Conservation (phyloP, 768 basidiomycete species). For the Boletus coccyginus region DNA sequence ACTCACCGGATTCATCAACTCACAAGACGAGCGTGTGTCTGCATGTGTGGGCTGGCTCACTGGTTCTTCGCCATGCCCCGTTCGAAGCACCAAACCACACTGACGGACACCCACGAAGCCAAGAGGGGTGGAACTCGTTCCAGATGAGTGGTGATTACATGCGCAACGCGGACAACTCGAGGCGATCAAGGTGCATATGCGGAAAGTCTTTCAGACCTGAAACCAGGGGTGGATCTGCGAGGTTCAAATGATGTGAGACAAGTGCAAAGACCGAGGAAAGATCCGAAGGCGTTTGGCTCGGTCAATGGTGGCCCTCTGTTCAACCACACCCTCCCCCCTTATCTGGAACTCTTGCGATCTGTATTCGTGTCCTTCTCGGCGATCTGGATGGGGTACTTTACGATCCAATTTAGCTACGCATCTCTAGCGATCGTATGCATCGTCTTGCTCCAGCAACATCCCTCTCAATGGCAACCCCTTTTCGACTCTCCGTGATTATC, state of each 20-base stretch:
- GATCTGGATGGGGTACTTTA: too few relatives aligned
- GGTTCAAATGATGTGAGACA: neutral
- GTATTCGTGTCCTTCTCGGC: too few relatives aligned
- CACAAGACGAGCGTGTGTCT: neutral
- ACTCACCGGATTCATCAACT: neutral
- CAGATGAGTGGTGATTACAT: neutral
- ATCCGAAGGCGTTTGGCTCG: too few relatives aligned
- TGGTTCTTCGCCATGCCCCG: neutral
- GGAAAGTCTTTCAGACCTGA: conserved; percentile 1
- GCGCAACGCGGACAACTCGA: conserved; percentile 23
- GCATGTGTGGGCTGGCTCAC: neutral
- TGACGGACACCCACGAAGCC: conserved; percentile 1
- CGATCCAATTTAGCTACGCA: conserved; percentile 44
- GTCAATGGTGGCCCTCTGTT: too few relatives aligned
- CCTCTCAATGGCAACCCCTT: conserved; percentile 58
- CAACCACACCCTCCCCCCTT: too few relatives aligned
- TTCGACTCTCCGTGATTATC: conserved; percentile 56
- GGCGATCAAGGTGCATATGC: conserved; percentile 5
- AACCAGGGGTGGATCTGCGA: conserved; percentile 4
- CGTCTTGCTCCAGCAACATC: conserved; percentile 43
- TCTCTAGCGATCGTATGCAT: conserved; percentile 42
- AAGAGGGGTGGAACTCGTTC: conserved; percentile 10
- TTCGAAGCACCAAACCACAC: neutral
- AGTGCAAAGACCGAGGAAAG: conserved; percentile 5
- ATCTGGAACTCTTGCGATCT: too few relatives aligned